Evolutionary conservation across 2,329 filamentous ascomycete genomes (phyloP), one percentile per base, ranked within the genome.

Genomic region (Neofusicoccum laricinum): DNA sequence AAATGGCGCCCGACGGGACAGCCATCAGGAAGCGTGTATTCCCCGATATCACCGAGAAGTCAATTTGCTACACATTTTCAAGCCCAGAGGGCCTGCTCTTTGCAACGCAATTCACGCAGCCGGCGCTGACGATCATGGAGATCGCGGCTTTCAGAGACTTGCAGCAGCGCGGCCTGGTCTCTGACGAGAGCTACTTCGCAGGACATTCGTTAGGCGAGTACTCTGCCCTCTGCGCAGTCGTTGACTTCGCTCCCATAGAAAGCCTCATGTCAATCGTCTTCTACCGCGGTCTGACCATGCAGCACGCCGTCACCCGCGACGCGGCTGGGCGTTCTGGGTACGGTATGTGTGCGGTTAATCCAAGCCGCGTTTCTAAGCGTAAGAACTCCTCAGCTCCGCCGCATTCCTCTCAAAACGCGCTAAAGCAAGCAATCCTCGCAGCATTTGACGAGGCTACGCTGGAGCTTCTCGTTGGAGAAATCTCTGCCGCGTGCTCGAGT

Each of bases 31-130:
- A 21, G n/a, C 34, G n/a, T n/a, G 32, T 64, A 4, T 11, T 65
- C n/a, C 7, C 7, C 1, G 53, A 21, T 7, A 8, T 58, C 0
- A 45, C 65, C 21, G 45, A 59, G 25, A 21, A 65, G 14, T 30
- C 62, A 14, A 1, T 66, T 10, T 67, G 67, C 7, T 71, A 68
- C 61, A 71, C 69, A 3, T 68, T 66, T 53, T 58, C 43, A 2
- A 36, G 66, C 6, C 64, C 65, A 2, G 66, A 62, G 10, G 67
- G 70, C 11, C 58, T 71, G 14, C 64, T 71, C 0, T 68, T 67
- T 51, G 61, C 67, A 2, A 72, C 69, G 1, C 65, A 72, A 55
- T 72, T 72, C 49, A 65, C 69, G 0, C 70, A 72, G 46, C 69
- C 69, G 1, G 69, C 70, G 15, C 41, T 69, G 3, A 43, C 53